phyloP scores from a whole-genome alignment of 169 alveolate species.

The Plasmodium vivax region DNA sequence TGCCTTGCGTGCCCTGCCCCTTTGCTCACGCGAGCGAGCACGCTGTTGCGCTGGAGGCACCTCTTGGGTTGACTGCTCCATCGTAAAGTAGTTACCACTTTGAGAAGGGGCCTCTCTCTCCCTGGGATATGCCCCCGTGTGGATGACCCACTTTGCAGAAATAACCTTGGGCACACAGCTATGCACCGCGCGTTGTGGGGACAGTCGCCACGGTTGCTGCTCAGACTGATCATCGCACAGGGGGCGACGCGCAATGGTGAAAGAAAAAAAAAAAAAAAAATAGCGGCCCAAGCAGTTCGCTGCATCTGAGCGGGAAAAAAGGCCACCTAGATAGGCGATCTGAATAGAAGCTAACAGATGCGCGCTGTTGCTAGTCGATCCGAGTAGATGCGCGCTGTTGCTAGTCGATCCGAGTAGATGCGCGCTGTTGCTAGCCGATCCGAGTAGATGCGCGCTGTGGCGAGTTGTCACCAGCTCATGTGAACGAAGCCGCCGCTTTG shows the following conservation, averaged over 20 bases:
- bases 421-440: too few relatives aligned
- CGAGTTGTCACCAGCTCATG: not conserved
- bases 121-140: not conserved
- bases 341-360: too few relatives aligned
- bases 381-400: too few relatives aligned
- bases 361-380: too few relatives aligned
- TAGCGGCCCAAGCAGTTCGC: not conserved
- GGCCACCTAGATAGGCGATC: not conserved
- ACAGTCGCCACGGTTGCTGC: not conserved
- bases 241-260: not conserved
- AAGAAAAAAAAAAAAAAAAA: constrained; percentile 2
- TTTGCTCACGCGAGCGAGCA: not conserved
- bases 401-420: too few relatives aligned
- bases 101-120: not conserved
- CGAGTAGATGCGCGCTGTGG: not conserved
- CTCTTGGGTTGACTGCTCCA: not conserved
- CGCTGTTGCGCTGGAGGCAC: not conserved
- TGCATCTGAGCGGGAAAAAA: not conserved
- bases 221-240: not conserved
- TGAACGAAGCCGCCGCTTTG: not conserved
- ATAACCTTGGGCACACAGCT: not conserved
- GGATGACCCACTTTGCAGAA: not conserved
- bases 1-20: not conserved
- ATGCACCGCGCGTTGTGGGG: not conserved
- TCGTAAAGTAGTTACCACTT: not conserved